Evolutionary conservation across 108 stramenopile species (phyloP), one percentile per base, ranked within the genome.

Genomic region (Cyclotella atomus): DNA sequence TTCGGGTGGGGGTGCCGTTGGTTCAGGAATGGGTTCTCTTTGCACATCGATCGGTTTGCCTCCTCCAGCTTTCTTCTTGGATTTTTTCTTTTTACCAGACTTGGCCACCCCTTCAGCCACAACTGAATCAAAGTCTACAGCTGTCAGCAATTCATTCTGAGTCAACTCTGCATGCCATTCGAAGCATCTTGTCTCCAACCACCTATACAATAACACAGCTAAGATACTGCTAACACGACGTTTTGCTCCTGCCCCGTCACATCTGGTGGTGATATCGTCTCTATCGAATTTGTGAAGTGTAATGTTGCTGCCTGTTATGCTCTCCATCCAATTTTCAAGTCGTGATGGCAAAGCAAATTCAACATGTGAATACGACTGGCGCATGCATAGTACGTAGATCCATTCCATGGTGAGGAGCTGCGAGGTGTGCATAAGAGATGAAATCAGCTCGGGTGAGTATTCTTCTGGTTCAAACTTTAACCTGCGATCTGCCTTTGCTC

Each of bases 101-200:
- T 73, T 73, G 20, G 41, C 54, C 16, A 21, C 49, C 12, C 49
- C 87, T 15, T 64, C 62, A 19, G 16, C 23, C 53, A 53, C 47
- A 12, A 49, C 16, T 24, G 34, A 60, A 17, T 55, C 64, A 30
- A 38, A 19, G 19, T 72, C 73, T 53, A 84, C 78, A 35, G 77
- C 79, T 64, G 56, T 63, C 33, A 93, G 55, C 34, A 93, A 64
- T 70, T 93, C 92, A 47, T 81, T 71, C 45, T 82, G 75, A 4
- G 89, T 88, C 54, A 85, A 32, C 60, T 91, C 89, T 24, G 92
- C 89, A 70, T 87, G 85, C 92, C 92, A 93, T 60, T 88, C 88
- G 43, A 75, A 82, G 73, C 82, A 93, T 24, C 81, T 85, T 32
- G 82, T 79, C 33, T 71, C 79, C 28, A 93, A 65, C 84, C 86